These are phyloP conservation scores for Candida tropicalis DNA, from an alignment of 1,139 yeast genomes.

Conservation along the genomic window DNA sequence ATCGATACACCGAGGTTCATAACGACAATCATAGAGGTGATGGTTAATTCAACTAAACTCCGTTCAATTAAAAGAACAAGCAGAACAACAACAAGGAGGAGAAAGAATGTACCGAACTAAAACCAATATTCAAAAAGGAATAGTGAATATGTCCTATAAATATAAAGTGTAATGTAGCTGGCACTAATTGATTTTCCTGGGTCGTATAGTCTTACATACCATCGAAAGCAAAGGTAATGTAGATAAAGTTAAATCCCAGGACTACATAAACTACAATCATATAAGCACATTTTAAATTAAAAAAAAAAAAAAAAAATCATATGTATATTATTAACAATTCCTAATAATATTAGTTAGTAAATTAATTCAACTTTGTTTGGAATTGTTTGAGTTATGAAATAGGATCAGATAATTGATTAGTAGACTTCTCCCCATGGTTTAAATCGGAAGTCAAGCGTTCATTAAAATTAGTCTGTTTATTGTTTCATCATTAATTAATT, in stretches of 20 bases:
- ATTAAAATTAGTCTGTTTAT: constrained; percentile 15
- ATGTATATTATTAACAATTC: not conserved
- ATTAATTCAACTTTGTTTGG: too few relatives aligned
- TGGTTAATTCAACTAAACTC: too few relatives aligned
- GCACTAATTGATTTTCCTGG: constrained; percentile 19
- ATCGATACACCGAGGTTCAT: too few relatives aligned
- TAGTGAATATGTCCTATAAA: constrained; percentile 9
- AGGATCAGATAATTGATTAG: constrained; percentile 10
- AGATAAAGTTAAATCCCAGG: constrained; percentile 23
- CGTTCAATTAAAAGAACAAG: too few relatives aligned
- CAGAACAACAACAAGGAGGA: not conserved
- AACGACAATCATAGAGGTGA: too few relatives aligned
- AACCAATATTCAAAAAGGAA: constrained; percentile 14
- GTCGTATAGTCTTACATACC: constrained; percentile 23
- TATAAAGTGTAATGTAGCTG: constrained; percentile 15
- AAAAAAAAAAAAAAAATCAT: not conserved
- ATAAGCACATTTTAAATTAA: not conserved
- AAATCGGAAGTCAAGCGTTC: constrained; percentile 18
- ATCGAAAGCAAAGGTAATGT: constrained; percentile 13
- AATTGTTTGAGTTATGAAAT: not conserved
- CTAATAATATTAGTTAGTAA: not conserved
- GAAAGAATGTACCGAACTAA: constrained; percentile 10
- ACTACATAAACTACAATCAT: not conserved
- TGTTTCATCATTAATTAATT: constrained; percentile 12
- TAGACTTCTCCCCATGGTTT: constrained; percentile 16